A percentile compares a stretch with the other conserved stretches of the same genome.
These are phyloP conservation scores for Sphaerostilbella broomeana DNA, from an alignment of 2,329 filamentous ascomycete species.

Conservation along the genomic window DNA sequence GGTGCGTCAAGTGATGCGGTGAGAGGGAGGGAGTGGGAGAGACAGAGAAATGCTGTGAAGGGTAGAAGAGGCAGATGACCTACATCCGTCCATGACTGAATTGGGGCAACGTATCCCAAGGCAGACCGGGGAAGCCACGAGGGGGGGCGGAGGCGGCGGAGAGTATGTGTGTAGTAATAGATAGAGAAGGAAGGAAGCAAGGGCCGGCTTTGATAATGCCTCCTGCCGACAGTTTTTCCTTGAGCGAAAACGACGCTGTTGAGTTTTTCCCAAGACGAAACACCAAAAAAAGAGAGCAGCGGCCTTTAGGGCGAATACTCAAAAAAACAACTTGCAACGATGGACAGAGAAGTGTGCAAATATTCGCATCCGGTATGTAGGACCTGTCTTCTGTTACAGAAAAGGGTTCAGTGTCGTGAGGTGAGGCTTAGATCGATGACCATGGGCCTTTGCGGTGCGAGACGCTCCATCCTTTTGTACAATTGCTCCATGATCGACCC, in stretches of 20 bases:
- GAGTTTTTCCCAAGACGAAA: not conserved
- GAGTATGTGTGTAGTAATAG: too few relatives aligned
- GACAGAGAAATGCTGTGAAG: not conserved
- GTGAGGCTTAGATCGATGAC: slow-evolving; percentile 8
- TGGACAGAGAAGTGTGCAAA: too few relatives aligned
- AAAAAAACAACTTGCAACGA: not conserved
- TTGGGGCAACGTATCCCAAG: too few relatives aligned
- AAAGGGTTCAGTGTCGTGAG: too few relatives aligned
- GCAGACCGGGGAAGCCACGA: not conserved
- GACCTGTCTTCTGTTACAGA: too few relatives aligned
- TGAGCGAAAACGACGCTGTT: slow-evolving; percentile 1
- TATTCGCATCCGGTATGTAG: too few relatives aligned
- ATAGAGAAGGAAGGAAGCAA: slow-evolving; percentile 1
- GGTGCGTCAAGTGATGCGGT: not conserved
- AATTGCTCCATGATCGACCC: slow-evolving; percentile 13
- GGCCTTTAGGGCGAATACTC: not conserved
- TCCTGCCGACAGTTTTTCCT: slow-evolving; percentile 1
- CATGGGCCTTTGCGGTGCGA: slow-evolving; percentile 5
- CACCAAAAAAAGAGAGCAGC: not conserved
- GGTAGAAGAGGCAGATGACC: slow-evolving; percentile 1
- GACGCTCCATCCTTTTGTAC: slow-evolving; percentile 14
- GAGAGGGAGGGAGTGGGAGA: not conserved
- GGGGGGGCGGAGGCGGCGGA: too few relatives aligned
- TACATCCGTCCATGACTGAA: slow-evolving; percentile 22
- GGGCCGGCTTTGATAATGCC: not conserved